Evolutionary conservation across 1,139 yeast genomes (phyloP).

Genomic region (Suhomyces chickasaworum): DNA sequence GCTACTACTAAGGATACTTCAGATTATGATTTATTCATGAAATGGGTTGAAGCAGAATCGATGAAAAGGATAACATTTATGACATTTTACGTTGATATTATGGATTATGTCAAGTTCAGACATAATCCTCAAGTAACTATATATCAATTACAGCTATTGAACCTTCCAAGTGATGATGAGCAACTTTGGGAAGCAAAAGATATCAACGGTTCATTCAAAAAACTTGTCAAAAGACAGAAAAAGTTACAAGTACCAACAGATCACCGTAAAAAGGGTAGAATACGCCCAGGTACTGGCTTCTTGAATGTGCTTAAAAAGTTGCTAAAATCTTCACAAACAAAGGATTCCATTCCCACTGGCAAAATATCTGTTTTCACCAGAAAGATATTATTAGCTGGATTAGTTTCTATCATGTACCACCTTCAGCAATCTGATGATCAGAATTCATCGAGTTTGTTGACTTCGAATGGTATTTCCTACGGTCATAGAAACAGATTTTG

Average conservation of each 20-base stretch:
- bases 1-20: constrained; percentile 21
- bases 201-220: constrained; percentile 43
- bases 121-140: constrained; percentile 70
- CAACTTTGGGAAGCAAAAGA: constrained; percentile 62
- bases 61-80: constrained; percentile 76
- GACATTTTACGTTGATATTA: constrained; percentile 78
- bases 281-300: constrained; percentile 35
- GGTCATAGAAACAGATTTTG: constrained; percentile 20
- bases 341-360: constrained; percentile 15
- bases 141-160: constrained; percentile 69
- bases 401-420: constrained; percentile 68
- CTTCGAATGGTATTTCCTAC: constrained; percentile 25
- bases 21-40: constrained; percentile 36
- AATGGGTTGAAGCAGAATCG: constrained; percentile 79
- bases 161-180: constrained; percentile 75
- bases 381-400: constrained; percentile 67
- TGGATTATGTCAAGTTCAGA: constrained; percentile 80
- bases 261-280: constrained; percentile 14
- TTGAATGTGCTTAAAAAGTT: constrained; percentile 38
- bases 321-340: constrained; percentile 25
- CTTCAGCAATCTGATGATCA: constrained; percentile 75
- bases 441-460: constrained; percentile 46
- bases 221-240: constrained; percentile 41
- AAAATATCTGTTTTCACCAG: constrained; percentile 52
- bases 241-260: constrained; percentile 27